Conservation (phyloP, 2,329 filamentous ascomycete genomes). For the Coniochaeta sp. region DNA sequence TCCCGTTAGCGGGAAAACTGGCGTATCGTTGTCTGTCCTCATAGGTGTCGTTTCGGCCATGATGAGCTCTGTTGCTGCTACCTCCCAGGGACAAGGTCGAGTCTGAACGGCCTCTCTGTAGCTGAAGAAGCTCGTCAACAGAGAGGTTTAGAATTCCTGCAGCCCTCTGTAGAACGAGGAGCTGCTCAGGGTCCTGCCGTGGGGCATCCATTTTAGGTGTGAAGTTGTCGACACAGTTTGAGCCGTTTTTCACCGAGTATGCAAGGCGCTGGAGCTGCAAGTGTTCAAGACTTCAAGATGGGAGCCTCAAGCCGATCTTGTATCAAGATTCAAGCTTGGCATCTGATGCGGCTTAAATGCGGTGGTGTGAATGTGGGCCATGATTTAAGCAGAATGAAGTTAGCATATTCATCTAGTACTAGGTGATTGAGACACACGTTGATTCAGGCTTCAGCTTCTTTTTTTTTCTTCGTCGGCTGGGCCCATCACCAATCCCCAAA, state of each 20-base stretch:
- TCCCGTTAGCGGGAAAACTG: not conserved
- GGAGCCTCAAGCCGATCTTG: not conserved
- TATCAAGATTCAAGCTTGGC: not conserved
- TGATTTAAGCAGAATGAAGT: not conserved
- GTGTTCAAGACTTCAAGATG: not conserved
- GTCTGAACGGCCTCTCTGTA: slow-evolving; percentile 5
- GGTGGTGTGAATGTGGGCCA: not conserved
- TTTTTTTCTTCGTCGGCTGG: not conserved
- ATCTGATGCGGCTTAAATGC: not conserved
- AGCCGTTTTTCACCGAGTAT: not conserved
- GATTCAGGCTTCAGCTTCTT: not conserved
- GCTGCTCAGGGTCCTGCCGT: not conserved
- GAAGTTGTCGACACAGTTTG: not conserved
- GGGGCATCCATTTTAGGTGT: not conserved
- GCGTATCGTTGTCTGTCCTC: not conserved
- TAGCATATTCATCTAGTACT: not conserved
- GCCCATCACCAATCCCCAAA: not conserved
- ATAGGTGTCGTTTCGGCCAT: slow-evolving; percentile 3
- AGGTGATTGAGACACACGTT: not conserved
- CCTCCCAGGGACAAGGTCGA: not conserved
- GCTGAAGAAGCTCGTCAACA: slow-evolving; percentile 15
- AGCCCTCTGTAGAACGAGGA: slow-evolving; percentile 9
- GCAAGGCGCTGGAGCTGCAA: not conserved
- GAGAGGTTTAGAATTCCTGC: slow-evolving; percentile 15
- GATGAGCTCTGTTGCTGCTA: not conserved